A percentile compares a stretch with the other conserved stretches of the same genome.
phyloP scores from a whole-genome alignment of 208 protist genomes.

The Wallacemonas sp. region DNA sequence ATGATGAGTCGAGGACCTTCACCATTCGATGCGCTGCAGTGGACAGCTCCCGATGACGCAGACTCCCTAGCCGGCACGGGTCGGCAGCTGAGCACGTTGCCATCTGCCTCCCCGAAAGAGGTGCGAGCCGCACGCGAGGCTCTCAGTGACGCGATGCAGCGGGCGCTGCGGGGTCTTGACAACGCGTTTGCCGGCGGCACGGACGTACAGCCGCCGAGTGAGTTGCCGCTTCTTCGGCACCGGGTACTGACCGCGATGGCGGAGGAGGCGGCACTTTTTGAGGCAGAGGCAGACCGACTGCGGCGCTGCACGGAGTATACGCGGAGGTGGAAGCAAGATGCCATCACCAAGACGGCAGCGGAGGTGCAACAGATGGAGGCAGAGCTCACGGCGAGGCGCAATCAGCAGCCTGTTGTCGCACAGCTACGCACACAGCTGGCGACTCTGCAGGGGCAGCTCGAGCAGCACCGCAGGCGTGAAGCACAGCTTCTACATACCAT shows the following conservation, averaged over 20 bases:
- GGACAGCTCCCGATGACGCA: not conserved
- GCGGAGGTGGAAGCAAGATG: not conserved
- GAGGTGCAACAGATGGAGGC: not conserved
- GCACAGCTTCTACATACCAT: not conserved
- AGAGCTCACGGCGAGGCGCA: not conserved
- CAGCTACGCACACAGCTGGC: not conserved
- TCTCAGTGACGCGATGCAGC: not conserved
- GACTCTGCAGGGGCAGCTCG: not conserved
- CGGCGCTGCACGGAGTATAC: not conserved
- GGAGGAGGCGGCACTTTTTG: constrained; percentile 13
- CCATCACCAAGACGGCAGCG: not conserved
- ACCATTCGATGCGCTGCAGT: constrained; percentile 3
- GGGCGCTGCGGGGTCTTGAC: not conserved
- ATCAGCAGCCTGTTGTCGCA: not conserved
- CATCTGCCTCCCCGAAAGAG: not conserved
- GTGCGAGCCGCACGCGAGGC: not conserved
- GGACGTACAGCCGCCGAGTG: not conserved
- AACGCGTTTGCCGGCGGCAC: not conserved
- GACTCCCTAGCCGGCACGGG: not conserved
- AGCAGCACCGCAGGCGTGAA: not conserved
- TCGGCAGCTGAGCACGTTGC: not conserved
- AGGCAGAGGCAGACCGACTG: constrained; percentile 7
- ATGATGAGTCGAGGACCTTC: not conserved
- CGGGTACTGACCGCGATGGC: constrained; percentile 2
- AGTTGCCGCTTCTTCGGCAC: not conserved